phyloP scores from a whole-genome alignment of 495 filamentous ascomycete species.

The Zalerion maritima region DNA sequence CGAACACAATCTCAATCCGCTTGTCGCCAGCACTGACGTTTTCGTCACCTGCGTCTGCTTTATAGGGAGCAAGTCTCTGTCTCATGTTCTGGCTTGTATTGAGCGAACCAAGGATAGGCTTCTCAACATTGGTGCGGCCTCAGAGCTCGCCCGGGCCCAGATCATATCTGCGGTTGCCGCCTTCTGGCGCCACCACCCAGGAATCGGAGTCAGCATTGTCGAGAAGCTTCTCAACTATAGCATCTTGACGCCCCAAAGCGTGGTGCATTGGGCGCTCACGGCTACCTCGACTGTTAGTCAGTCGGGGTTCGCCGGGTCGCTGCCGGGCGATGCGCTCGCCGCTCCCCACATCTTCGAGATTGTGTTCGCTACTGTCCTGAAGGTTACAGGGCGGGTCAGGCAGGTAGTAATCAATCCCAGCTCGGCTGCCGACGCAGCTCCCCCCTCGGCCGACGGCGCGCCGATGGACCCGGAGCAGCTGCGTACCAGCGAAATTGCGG shows the following conservation, averaged over 20 bases:
- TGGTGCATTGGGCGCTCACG: constrained; percentile 84
- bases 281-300: too few species aligned
- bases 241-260: constrained; percentile 66
- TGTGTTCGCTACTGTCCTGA: constrained; percentile 71
- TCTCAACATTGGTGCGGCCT: constrained; percentile 57
- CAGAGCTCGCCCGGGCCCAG: constrained; percentile 60
- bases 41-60: constrained; percentile 86
- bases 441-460: constrained; percentile 13
- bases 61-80: constrained; percentile 86
- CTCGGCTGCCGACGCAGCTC: constrained; percentile 16
- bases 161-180: constrained; percentile 81
- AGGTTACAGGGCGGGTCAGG: constrained; percentile 79
- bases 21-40: constrained; percentile 74
- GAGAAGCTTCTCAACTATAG: constrained; percentile 98
- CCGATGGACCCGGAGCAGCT: constrained; percentile 35
- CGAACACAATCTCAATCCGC: constrained; percentile 53
- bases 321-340: constrained; percentile 53
- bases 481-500: constrained; percentile 45
- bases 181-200: constrained; percentile 88
- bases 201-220: constrained; percentile 81
- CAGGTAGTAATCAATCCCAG: constrained; percentile 53
- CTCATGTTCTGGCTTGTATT: constrained; percentile 88
- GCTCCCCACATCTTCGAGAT: constrained; percentile 75
- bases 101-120: constrained; percentile 91
- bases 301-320: constrained; percentile 19